Evolutionary conservation across 2,329 filamentous ascomycete genomes (phyloP), one percentile per base, ranked within the genome.

Genomic region (Sporothrix pseudoabietina): DNA sequence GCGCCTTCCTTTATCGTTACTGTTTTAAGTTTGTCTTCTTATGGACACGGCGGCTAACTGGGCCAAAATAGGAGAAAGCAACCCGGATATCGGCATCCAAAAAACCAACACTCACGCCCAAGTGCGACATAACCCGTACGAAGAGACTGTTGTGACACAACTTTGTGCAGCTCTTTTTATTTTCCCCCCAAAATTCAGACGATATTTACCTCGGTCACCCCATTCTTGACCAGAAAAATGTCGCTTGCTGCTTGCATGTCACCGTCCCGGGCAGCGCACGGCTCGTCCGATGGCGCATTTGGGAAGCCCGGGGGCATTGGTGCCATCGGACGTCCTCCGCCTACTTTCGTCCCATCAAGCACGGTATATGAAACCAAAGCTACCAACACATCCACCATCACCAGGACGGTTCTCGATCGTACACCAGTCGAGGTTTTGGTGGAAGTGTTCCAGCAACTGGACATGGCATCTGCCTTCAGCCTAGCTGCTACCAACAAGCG

Each of bases 401-500:
- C 26, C 4, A 12, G 44, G 75, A 79, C 63, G 76, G 76, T 59
- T 74, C 85, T 65, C 0, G 74, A 75, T 19, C 71, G 61, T 10
- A 71, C 77, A 2, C 85, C 86, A 0, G 79, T 82, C 3, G 87
- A 88, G 76, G 81, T 86, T 22, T 77, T 86, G 2, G 78, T 87
- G 12, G 83, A 85, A 26, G 83, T 87, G 32, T 85, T 85, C 76
- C 82, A 83, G 41, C 75, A 83, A 22, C 79, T 87, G 69, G 82
- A 85, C 72, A 74, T 86, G 0, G 76, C 79, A 1, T 82, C 82
- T 32, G 80, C 85, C 49, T 82, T 81, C 70, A 80, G 79, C 44
- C 79, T 85, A 44, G 82, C 79, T n/a, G 76, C 78, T 16, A 77
- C 79, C 2, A 84, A 81, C 75, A 81, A 79, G 39, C 78, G 78